These are phyloP conservation scores for Tetragonia tetragonoides DNA, from an alignment of 148 eudicot species.

Conservation along the genomic window DNA sequence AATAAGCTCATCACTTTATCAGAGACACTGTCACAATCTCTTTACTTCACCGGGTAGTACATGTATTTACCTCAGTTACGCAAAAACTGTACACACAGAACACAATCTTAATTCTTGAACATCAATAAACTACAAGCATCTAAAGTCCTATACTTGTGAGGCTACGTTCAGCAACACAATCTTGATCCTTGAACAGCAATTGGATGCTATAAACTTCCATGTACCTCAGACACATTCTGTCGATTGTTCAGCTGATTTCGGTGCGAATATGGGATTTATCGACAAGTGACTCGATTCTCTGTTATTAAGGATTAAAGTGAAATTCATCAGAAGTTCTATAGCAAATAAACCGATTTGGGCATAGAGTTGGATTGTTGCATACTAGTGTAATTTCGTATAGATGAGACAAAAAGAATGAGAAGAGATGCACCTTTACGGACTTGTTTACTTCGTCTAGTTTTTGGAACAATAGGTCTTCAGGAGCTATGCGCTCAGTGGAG, in stretches of 20 bases:
- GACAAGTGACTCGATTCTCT: slow-evolving; percentile 72
- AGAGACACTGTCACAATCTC: too few species aligned
- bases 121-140: too few species aligned
- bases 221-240: not conserved
- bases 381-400: not conserved
- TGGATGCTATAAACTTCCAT: too few species aligned
- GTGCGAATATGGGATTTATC: slow-evolving; percentile 42
- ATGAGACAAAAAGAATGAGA: not conserved
- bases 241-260: slow-evolving; percentile 12
- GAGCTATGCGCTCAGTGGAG: slow-evolving; percentile 36
- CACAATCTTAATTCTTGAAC: too few species aligned
- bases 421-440: slow-evolving; percentile 61
- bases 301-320: slow-evolving; percentile 20
- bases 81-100: too few species aligned
- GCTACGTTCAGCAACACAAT: not conserved
- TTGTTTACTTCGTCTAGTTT: slow-evolving; percentile 72
- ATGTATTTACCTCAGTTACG: too few species aligned
- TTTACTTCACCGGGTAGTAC: too few species aligned
- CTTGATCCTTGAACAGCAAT: slow-evolving; percentile 1
- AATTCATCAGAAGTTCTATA: not conserved
- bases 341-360: not conserved
- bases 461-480: slow-evolving; percentile 52
- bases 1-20: too few species aligned
- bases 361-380: not conserved
- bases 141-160: too few species aligned